Evolutionary conservation across 345 rosid species (phyloP), one percentile per base, ranked within the genome.

Genomic region (Durio zibethinus): DNA sequence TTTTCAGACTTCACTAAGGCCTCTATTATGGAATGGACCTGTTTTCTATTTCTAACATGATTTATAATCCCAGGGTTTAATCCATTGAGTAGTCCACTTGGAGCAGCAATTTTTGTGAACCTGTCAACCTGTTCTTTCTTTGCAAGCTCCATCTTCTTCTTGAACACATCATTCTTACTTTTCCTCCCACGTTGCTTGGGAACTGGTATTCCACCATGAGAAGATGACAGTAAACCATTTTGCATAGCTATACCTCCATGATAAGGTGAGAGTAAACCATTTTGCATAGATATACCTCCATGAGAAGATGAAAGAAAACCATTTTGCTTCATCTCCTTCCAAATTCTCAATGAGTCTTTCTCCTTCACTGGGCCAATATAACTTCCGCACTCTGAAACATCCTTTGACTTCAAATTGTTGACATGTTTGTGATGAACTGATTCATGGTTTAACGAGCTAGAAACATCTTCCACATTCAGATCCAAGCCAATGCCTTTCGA

Each of bases 1-100:
- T 80, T 88, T 79, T 88, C 92, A 73, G 86, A 90, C 83, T 88
- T 86, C 66, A 91, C 91, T 68, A 96, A 47, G 33, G 95, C 90
- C 85, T 92, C 93, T 67, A 96, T 96, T 42, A 94, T 89, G 31
- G 99, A 91, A 82, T 88, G 97, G 54, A 96, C 99, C 78, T 96
- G 99, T 79, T 86, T 88, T 82, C 82, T 94, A 72, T 88, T 94
- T 79, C 99, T 88, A 45, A 96, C 93, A 77, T 91, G 96, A 85
- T 90, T 92, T 80, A 96, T 91, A 73, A 96, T 96, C 59, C 99
- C 97, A 0, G 97, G 99, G 80, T 93, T 96, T 86, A 96, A 72
- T 62, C 87, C 95, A 61, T 91, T 93, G 73, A 96, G 89, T 80
- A 92, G 86, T 50, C 97, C 98, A 80, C 97, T 96, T 2, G 99